phyloP scores from a whole-genome alignment of 306 rosid genomes.

The Fragaria nilgerrensis region DNA sequence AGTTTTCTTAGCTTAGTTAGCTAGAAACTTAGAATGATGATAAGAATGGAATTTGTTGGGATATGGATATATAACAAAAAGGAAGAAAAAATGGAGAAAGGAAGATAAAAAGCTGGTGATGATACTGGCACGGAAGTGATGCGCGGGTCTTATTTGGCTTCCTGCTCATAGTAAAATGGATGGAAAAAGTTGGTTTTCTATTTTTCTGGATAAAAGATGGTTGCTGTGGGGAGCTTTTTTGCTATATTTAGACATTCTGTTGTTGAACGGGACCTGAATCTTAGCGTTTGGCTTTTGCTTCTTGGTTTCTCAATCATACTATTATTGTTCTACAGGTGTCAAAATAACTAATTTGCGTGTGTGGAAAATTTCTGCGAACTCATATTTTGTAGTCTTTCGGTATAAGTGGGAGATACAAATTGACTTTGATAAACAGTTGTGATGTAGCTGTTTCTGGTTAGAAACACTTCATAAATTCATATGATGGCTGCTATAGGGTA shows the following conservation, averaged over 20 bases:
- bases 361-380: slow-evolving; percentile 17
- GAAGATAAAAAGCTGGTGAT: background rate
- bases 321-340: background rate
- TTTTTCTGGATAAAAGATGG: background rate
- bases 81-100: background rate
- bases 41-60: background rate
- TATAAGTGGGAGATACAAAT: slow-evolving; percentile 21
- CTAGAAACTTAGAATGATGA: background rate
- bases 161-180: background rate
- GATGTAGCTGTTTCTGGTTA: slow-evolving; percentile 1
- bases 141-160: background rate
- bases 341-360: slow-evolving; percentile 26
- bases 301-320: background rate
- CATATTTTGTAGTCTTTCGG: slow-evolving; percentile 25
- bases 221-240: background rate
- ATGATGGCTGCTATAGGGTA: background rate
- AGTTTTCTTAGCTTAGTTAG: too few species aligned
- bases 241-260: slow-evolving; percentile 33
- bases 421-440: slow-evolving; percentile 19
- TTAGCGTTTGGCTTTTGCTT: slow-evolving; percentile 1
- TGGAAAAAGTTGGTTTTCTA: background rate
- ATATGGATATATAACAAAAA: background rate
- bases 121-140: background rate
- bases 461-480: background rate
- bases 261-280: slow-evolving; percentile 23